Conservation (phyloP, 352 stramenopile genomes). For the Globisporangium cylindrosporum region DNA sequence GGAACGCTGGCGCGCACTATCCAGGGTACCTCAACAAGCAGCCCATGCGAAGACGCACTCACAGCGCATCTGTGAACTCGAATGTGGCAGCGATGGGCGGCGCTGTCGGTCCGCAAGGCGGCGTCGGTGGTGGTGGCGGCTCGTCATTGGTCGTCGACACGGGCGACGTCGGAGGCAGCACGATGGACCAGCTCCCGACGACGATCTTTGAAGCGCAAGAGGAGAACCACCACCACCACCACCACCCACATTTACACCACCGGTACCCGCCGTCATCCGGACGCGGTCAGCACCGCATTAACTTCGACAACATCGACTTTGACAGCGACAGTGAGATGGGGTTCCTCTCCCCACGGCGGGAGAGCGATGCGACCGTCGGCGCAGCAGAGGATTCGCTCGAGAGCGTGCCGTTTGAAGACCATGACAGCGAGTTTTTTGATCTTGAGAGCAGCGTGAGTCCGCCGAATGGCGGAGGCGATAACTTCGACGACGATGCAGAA, state of each 20-base stretch:
- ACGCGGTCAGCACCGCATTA: slow-evolving; percentile 58
- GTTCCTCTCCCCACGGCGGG: slow-evolving; percentile 30
- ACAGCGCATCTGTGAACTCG: slow-evolving; percentile 50
- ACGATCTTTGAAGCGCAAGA: slow-evolving; percentile 54
- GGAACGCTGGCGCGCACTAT: slow-evolving; percentile 18
- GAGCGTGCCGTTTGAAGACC: slow-evolving; percentile 55
- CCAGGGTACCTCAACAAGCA: slow-evolving; percentile 60
- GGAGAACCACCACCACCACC: slow-evolving; percentile 20
- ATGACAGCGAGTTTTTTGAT: slow-evolving; percentile 44
- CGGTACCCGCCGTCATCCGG: slow-evolving; percentile 34
- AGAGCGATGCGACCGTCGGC: slow-evolving; percentile 7
- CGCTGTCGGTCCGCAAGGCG: slow-evolving; percentile 20
- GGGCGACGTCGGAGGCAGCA: slow-evolving; percentile 1
- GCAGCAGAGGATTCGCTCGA: slow-evolving; percentile 38
- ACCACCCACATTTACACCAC: slow-evolving; percentile 16
- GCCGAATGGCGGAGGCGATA: slow-evolving; percentile 8
- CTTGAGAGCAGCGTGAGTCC: slow-evolving; percentile 38
- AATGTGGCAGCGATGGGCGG: slow-evolving; percentile 15
- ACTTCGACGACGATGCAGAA: slow-evolving; percentile 23
- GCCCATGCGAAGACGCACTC: slow-evolving; percentile 69
- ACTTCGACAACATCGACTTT: slow-evolving; percentile 39
- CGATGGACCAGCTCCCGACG: slow-evolving; percentile 41
- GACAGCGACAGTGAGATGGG: slow-evolving; percentile 54
- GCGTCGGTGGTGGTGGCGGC: neutral
- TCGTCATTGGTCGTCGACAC: slow-evolving; percentile 11